Conservation (phyloP, 2,329 filamentous ascomycete genomes). For the Geosmithia flava region DNA sequence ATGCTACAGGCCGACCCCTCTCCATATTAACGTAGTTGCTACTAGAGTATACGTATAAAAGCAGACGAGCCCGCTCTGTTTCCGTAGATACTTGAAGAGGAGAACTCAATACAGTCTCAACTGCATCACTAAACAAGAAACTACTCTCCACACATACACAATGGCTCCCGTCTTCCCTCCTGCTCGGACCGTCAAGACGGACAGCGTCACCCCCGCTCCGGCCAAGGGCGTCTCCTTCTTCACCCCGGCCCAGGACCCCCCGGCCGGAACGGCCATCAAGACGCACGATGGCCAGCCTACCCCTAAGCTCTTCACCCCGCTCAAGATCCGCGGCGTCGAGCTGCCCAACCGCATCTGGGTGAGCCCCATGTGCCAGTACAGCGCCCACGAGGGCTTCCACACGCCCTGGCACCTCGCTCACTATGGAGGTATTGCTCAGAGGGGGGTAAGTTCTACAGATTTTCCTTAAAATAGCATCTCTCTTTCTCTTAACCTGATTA, state of each 20-base stretch:
- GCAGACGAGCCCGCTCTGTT: no score
- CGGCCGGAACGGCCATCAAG: constrained; percentile 27
- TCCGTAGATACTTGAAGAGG: no score
- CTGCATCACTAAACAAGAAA: not conserved
- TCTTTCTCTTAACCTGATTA: not conserved
- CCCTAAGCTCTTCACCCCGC: constrained; percentile 31
- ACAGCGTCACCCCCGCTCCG: not conserved
- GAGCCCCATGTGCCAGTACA: constrained; percentile 31
- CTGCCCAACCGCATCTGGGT: constrained; percentile 29
- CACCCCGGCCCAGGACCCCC: constrained; percentile 28
- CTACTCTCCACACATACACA: constrained; percentile 2
- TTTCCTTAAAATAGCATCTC: not conserved
- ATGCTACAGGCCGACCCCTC: no score
- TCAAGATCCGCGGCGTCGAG: constrained; percentile 26
- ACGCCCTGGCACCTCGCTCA: constrained; percentile 61
- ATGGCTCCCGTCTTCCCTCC: not conserved
- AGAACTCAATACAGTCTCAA: not conserved
- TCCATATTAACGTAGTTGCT: no score
- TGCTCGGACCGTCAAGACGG: not conserved
- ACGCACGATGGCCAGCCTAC: constrained; percentile 29
- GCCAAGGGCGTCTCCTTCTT: constrained; percentile 23
- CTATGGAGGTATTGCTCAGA: constrained; percentile 55
- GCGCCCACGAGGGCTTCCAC: constrained; percentile 38
- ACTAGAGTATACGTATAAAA: no score
- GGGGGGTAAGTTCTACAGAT: constrained; percentile 30